phyloP scores from a whole-genome alignment of 257 asterid genomes.

The Scutellaria baicalensis region DNA sequence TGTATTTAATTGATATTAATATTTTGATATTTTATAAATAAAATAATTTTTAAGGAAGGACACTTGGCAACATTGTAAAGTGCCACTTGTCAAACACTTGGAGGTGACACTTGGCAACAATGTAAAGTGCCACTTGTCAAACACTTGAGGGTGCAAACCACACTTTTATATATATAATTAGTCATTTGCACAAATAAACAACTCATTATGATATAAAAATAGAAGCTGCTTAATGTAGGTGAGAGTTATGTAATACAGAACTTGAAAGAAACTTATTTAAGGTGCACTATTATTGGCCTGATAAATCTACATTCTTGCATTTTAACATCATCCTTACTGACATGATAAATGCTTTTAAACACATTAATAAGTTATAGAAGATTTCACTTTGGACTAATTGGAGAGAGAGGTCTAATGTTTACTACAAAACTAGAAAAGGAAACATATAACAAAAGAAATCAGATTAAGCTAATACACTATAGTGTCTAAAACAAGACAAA shows the following conservation, averaged over 20 bases:
- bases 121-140: too few species aligned
- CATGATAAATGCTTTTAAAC: neutral
- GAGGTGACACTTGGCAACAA: too few species aligned
- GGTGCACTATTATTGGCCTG: slow-evolving; percentile 3
- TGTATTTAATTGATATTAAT: too few species aligned
- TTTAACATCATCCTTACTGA: neutral
- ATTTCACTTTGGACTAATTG: neutral
- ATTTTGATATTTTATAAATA: too few species aligned
- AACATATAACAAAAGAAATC: neutral
- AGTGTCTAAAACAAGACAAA: neutral
- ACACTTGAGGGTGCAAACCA: too few species aligned
- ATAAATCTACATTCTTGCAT: neutral
- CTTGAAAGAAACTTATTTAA: neutral
- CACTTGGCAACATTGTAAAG: too few species aligned
- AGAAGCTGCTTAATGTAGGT: neutral
- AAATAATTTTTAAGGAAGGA: too few species aligned
- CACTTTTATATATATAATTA: too few species aligned
- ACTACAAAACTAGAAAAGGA: neutral
- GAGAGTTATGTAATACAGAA: neutral
- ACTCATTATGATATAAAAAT: neutral
- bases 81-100: too few species aligned
- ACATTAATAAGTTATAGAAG: neutral
- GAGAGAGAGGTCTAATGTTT: slow-evolving; percentile 4
- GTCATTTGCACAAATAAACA: slow-evolving; percentile 11
- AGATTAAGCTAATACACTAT: neutral